These are phyloP conservation scores for Hyaloscypha finlandica DNA, from an alignment of 495 filamentous ascomycete species.

Conservation along the genomic window DNA sequence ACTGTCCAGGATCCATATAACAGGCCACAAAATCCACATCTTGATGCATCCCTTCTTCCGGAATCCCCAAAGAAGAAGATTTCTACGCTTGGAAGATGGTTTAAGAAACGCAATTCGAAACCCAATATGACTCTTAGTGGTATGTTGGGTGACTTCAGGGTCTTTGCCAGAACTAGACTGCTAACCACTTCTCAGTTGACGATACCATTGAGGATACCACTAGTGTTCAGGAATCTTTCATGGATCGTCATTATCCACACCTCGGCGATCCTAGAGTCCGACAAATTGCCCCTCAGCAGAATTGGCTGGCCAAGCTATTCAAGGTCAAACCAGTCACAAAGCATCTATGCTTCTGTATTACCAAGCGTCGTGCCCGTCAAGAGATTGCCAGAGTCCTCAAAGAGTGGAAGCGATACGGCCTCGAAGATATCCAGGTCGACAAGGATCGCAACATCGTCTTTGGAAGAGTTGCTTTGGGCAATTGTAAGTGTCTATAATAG, in stretches of 20 bases:
- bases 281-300: constrained; percentile 63
- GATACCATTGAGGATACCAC: constrained; percentile 26
- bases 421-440: constrained; percentile 73
- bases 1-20: background rate
- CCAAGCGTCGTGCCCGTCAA: constrained; percentile 67
- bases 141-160: constrained; percentile 22
- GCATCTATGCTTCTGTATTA: constrained; percentile 71
- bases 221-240: constrained; percentile 21
- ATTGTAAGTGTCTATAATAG: constrained; percentile 59
- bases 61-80: constrained; percentile 38
- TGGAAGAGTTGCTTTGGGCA: constrained; percentile 70
- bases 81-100: constrained; percentile 45
- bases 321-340: constrained; percentile 80
- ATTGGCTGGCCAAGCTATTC: constrained; percentile 86
- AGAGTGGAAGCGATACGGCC: constrained; percentile 78
- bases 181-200: constrained; percentile 13
- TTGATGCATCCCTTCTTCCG: background rate
- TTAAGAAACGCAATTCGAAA: constrained; percentile 44
- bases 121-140: constrained; percentile 27
- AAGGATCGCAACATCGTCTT: constrained; percentile 72
- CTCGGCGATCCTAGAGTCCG: constrained; percentile 33
- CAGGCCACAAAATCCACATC: constrained; percentile 14
- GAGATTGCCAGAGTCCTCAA: constrained; percentile 72
- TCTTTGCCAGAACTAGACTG: background rate
- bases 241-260: constrained; percentile 4